Evolutionary conservation across 495 filamentous ascomycete species (phyloP).

Genomic region (Beverwykella pulmonaria): DNA sequence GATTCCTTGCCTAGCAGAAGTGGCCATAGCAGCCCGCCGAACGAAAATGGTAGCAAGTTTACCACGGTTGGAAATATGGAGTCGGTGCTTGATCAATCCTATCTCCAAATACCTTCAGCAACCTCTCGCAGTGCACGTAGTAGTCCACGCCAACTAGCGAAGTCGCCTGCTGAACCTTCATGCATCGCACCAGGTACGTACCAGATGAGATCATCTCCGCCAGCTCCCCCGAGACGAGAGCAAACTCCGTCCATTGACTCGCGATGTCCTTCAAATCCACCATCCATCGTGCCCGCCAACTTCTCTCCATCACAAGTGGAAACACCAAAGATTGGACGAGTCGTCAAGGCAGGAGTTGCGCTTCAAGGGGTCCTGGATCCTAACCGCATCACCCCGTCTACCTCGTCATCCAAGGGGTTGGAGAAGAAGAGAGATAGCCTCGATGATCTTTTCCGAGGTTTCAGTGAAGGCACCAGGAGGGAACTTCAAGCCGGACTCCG

Average conservation of each 20-base stretch:
- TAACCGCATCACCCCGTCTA: conserved; percentile 31
- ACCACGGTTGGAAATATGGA: background rate
- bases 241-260: conserved; percentile 20
- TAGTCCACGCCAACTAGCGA: background rate
- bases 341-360: conserved; percentile 54
- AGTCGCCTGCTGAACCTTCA: background rate
- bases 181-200: background rate
- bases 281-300: conserved; percentile 21
- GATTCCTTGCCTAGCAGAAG: conserved; percentile 42
- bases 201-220: conserved; percentile 7
- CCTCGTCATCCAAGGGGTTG: background rate
- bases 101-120: conserved; percentile 5
- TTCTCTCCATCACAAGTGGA: conserved; percentile 18
- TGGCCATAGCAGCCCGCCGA: conserved; percentile 18
- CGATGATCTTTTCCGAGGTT: conserved; percentile 52
- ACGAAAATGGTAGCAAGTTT: background rate
- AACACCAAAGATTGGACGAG: conserved; percentile 48
- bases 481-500: conserved; percentile 53
- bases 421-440: conserved; percentile 28
- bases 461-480: conserved; percentile 50
- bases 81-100: background rate
- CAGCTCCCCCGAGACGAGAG: background rate
- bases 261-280: conserved; percentile 26
- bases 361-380: conserved; percentile 52
- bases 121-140: conserved; percentile 1